Conservation (phyloP, 768 basidiomycete genomes). For the Gymnopilus junonius region DNA sequence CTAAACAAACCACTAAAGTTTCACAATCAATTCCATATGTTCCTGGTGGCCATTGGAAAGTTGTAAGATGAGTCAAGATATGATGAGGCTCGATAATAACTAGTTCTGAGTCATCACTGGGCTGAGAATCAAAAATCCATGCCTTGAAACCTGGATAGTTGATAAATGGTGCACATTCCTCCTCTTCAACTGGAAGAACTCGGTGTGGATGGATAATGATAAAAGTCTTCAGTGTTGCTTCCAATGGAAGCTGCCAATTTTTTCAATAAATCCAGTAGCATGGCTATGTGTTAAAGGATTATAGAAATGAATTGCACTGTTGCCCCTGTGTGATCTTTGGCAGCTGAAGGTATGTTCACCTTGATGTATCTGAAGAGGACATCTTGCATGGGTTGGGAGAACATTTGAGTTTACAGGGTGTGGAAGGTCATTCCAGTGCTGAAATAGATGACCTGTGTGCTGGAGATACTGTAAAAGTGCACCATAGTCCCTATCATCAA, state of each 20-base stretch:
- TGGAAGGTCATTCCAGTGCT: constrained; percentile 11
- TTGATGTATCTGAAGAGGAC: constrained; percentile 11
- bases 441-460: constrained; percentile 13
- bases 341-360: constrained; percentile 24
- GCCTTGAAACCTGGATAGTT: constrained; percentile 18
- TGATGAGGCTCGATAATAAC: constrained; percentile 27
- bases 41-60: constrained; percentile 16
- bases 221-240: constrained; percentile 23
- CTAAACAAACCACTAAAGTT: constrained; percentile 25
- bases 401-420: constrained; percentile 9
- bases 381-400: constrained; percentile 19
- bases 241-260: constrained; percentile 19
- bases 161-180: constrained; percentile 21
- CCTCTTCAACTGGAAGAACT: constrained; percentile 10
- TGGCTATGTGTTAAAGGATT: neutral
- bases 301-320: constrained; percentile 22
- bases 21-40: constrained; percentile 24
- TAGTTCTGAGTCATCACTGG: constrained; percentile 10
- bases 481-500: constrained; percentile 14
- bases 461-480: constrained; percentile 21
- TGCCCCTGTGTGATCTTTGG: constrained; percentile 19
- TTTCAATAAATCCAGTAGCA: constrained; percentile 1
- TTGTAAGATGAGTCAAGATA: constrained; percentile 29
- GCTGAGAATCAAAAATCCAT: constrained; percentile 18
- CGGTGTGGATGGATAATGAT: constrained; percentile 22